Percentiles rank a stretch among this genome's conserved stretches.
Conservation (phyloP, 306 rosid genomes). For the Luffa aegyptiaca region DNA sequence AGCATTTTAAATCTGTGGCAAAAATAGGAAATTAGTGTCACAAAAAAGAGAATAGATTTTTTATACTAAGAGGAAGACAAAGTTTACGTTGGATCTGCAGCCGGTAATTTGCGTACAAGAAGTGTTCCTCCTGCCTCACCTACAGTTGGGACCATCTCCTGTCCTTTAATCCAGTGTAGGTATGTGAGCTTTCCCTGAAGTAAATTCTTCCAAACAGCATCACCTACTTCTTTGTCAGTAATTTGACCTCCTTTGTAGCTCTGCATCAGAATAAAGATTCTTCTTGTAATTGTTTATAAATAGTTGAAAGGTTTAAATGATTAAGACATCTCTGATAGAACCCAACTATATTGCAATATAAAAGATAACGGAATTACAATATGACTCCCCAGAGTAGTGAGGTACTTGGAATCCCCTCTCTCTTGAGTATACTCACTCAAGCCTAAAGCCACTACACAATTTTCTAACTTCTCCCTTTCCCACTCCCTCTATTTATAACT, state of each 20-base stretch:
- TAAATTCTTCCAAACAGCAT: conserved; percentile 46
- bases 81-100: conserved; percentile 48
- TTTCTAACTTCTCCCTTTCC: no score
- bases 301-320: neutral
- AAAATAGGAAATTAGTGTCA: neutral
- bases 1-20: neutral
- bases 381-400: no score
- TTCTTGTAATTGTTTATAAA: conserved; percentile 10
- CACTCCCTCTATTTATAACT: no score
- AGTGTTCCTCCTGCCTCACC: conserved; percentile 57
- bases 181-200: conserved; percentile 60
- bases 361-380: no score
- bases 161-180: conserved; percentile 75
- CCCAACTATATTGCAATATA: no score
- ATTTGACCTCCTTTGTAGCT: conserved; percentile 50
- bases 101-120: conserved; percentile 70
- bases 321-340: neutral
- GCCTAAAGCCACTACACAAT: no score
- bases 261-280: conserved; percentile 33
- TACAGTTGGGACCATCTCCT: conserved; percentile 75
- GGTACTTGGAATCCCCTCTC: no score
- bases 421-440: no score
- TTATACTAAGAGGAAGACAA: conserved; percentile 5
- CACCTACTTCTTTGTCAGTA: conserved; percentile 31
- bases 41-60: conserved; percentile 12